Evolutionary conservation across 371 early-diverging fungal genomes (phyloP), one percentile per base, ranked within the genome.

Genomic region (Mortierella sp.): DNA sequence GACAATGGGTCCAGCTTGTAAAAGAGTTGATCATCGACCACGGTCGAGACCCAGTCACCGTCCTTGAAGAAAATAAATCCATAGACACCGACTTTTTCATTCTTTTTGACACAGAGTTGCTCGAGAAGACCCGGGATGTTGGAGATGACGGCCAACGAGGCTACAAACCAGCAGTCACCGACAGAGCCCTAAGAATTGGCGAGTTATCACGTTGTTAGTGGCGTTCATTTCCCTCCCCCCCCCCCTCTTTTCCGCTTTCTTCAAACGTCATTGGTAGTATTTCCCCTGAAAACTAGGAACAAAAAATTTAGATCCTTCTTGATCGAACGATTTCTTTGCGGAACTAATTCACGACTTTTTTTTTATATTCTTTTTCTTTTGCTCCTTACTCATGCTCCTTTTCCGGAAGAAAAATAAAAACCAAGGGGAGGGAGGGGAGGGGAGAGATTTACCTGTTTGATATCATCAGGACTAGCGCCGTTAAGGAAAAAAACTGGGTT

Each of bases 41-140:
- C 86, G 5, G 88, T 88, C 67, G 89, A 89, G 7, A 87, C 80
- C 89, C 89, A 89, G 60, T 82, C 73, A 26, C 89, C 89, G 64
- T 82, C 85, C 44, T 76, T 63, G 74, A 83, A 85, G 67, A 87
- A 87, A 25, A 86, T 55, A 72, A 87, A 87, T 9, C 83, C 66
- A 62, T 85, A 87, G 37, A 87, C 80, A 37, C 86, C 86, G 68
- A 68, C 60, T n/a, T 63, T 26, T 15, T 61, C 57, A 23, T 61
- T 59, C 47, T 56, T 53, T 51, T 57, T 68, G 26, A 47, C 66
- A 68, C 62, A 87, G 28, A 77, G 68, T 15, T 76, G 83, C 53
- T 70, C 73, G 65, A 62, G 66, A 21, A 87, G 70, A 19, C 76
- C 72, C 23, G 86, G 87, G 56, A 83, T 83, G 48, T 81, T 80